phyloP scores from a whole-genome alignment of 2,329 filamentous ascomycete genomes.

The Calonectria pseudoreteaudii region DNA sequence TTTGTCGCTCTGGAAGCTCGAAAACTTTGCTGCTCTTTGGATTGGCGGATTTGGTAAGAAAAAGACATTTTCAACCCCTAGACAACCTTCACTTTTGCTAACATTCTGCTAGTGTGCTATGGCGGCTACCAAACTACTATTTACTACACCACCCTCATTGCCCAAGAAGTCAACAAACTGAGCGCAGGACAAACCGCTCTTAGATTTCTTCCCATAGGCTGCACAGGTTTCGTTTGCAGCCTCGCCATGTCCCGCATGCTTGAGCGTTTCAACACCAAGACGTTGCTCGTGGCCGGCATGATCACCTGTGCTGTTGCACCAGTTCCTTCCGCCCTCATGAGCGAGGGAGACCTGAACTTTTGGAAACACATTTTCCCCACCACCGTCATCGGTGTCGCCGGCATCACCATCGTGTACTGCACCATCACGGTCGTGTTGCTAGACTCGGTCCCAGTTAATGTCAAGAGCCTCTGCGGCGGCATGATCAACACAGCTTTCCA shows the following conservation, averaged over 20 bases:
- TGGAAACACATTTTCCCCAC: constrained; percentile 30
- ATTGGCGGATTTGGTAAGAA: constrained; percentile 51
- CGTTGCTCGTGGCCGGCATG: constrained; percentile 16
- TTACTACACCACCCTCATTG: constrained; percentile 22
- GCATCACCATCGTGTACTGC: constrained; percentile 17
- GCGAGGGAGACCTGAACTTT: constrained; percentile 21
- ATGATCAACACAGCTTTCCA: constrained; percentile 29
- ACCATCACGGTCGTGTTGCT: constrained; percentile 15
- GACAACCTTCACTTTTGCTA: too few species aligned
- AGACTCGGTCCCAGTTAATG: constrained; percentile 14
- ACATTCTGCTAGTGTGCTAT: not conserved
- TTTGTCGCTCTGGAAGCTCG: constrained; percentile 56
- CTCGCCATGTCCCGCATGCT: constrained; percentile 15
- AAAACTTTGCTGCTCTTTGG: constrained; percentile 59
- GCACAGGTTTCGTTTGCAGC: constrained; percentile 5
- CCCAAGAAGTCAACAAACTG: constrained; percentile 25
- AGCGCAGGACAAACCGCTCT: constrained; percentile 22
- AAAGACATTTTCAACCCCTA: too few species aligned
- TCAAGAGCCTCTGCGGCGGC: constrained; percentile 23
- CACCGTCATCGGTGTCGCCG: constrained; percentile 14
- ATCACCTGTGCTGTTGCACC: constrained; percentile 18
- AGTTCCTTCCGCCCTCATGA: constrained; percentile 20
- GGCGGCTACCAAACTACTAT: constrained; percentile 22
- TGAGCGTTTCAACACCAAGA: constrained; percentile 13
- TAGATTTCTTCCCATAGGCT: constrained; percentile 19